A percentile compares a stretch with the other conserved stretches of the same genome.
Conservation (phyloP, 1,139 yeast genomes). For the Geotrichum aggregatum region DNA sequence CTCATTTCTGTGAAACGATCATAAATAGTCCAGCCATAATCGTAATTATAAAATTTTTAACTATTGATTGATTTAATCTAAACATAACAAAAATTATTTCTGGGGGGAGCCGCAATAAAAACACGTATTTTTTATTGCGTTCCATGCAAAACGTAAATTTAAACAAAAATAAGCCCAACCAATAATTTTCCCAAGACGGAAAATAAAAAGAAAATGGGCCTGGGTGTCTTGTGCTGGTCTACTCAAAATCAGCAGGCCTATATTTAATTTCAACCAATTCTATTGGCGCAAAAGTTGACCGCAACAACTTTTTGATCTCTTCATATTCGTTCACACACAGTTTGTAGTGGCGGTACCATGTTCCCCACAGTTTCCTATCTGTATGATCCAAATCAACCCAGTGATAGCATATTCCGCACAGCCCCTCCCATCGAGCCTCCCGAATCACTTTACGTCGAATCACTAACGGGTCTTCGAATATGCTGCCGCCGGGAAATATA, state of each 20-base stretch:
- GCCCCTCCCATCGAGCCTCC: conserved; percentile 33
- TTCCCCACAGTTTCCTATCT: conserved; percentile 31
- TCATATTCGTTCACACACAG: conserved; percentile 33
- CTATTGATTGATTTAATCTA: too few species aligned
- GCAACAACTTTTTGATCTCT: conserved; percentile 29
- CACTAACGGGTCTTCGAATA: conserved; percentile 33
- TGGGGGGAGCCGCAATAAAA: too few species aligned
- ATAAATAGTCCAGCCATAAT: too few species aligned
- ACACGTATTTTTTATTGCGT: too few species aligned
- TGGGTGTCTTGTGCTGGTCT: too few species aligned
- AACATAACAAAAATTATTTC: too few species aligned
- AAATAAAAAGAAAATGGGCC: too few species aligned
- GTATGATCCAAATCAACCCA: conserved; percentile 34
- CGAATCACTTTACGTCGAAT: conserved; percentile 30
- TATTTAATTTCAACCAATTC: conserved; percentile 29
- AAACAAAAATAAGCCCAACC: too few species aligned
- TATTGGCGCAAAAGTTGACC: conserved; percentile 30
- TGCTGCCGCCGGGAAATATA: conserved; percentile 31
- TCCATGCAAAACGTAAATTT: too few species aligned
- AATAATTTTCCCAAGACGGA: too few species aligned
- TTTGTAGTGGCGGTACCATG: conserved; percentile 35
- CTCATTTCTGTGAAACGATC: too few species aligned
- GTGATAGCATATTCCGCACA: conserved; percentile 34
- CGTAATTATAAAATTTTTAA: too few species aligned
- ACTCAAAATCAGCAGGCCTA: conserved; percentile 10